Base-by-base conservation (phyloP, 768 basidiomycete species). In the Zangia roseola region DNA sequence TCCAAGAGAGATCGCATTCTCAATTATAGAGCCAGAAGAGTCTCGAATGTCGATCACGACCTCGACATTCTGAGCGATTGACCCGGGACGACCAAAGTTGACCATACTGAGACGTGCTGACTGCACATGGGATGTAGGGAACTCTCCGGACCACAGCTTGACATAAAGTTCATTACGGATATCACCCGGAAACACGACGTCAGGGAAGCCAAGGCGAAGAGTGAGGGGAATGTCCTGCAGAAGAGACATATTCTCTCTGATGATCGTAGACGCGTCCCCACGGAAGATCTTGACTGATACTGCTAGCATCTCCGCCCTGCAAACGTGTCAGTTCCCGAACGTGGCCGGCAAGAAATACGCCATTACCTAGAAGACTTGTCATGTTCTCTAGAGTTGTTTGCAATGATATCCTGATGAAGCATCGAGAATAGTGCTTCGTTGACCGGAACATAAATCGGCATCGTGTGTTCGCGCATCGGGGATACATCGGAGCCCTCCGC, bases 81-180 rank as follows among this genome's bases (percentile, higher is more conserved):
- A 70, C 2, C 79, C 77, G 54, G 84, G 75, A 45, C 85, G 78
- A 19, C 82, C 76, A 66, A 88, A 80, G 47, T 68, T 72, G 28
- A 78, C 74, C 42, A 89, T 74, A 55, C 74, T 79, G 24, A 73
- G 68, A 37, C 86, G 85, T 4, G 85, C 67, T 34, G 83, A 74
- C 23, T 71, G 69, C 35, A 66, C 69, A 50, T 80, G 78, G 4
- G 79, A 74, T 0, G 80, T 70, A 3, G 76, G 70, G 63, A 98
- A 98, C 54, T 93, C 88, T 33, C 91, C 95, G 47, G 84, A 87
- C 94, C 94, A 97, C 0, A 98, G 79, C 67, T 97, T 97, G 72
- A 97, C 80, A 68, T 97, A 98, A 12, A 97, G 76, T 55, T 98
- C 95, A 60, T 98, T 97, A 14, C 95, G 84, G n/a, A 82, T 71